Evolutionary conservation across 805 yeast genomes (phyloP).

Genomic region (Clavispora fructus): DNA sequence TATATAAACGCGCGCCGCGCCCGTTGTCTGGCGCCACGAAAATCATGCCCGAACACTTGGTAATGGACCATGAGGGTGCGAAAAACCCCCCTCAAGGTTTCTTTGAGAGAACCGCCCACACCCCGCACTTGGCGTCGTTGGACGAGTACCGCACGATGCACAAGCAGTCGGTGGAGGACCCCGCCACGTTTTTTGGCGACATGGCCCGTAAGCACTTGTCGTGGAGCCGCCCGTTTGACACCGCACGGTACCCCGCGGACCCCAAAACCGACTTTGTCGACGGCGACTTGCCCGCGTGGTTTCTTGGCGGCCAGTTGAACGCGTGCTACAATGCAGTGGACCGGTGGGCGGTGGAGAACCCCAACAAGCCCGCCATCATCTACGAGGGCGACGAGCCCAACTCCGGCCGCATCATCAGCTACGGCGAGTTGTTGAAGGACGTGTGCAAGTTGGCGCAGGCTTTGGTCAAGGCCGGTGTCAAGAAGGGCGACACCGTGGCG

Average conservation of each 20-base stretch:
- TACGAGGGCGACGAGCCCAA: slow-evolving; percentile 92
- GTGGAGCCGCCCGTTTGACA: slow-evolving; percentile 77
- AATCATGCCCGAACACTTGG: slow-evolving; percentile 15
- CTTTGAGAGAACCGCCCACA: slow-evolving; percentile 9
- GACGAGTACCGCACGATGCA: slow-evolving; percentile 41
- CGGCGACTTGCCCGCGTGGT: slow-evolving; percentile 86
- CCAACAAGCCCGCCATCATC: slow-evolving; percentile 77
- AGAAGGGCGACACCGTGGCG: slow-evolving; percentile 94
- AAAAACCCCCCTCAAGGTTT: slow-evolving; percentile 16
- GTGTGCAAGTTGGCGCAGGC: slow-evolving; percentile 86
- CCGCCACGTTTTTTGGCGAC: slow-evolving; percentile 74
- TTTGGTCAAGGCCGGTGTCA: slow-evolving; percentile 77
- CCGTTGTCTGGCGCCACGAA: neutral
- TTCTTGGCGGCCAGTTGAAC: slow-evolving; percentile 85
- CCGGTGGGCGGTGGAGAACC: slow-evolving; percentile 85
- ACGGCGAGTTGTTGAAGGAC: slow-evolving; percentile 77
- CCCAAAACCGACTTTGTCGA: slow-evolving; percentile 42
- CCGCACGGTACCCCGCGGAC: slow-evolving; percentile 55
- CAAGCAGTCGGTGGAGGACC: slow-evolving; percentile 70
- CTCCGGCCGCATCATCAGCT: slow-evolving; percentile 70
- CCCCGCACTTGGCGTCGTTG: slow-evolving; percentile 13
- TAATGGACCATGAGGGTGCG: slow-evolving; percentile 18
- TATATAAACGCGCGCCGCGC: slow-evolving; percentile 1
- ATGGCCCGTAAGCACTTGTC: slow-evolving; percentile 65
- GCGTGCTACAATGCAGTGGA: slow-evolving; percentile 94